Evolutionary conservation across 2,329 filamentous ascomycete genomes (phyloP), one percentile per base, ranked within the genome.

Genomic region (Lecanosticta acicola): DNA sequence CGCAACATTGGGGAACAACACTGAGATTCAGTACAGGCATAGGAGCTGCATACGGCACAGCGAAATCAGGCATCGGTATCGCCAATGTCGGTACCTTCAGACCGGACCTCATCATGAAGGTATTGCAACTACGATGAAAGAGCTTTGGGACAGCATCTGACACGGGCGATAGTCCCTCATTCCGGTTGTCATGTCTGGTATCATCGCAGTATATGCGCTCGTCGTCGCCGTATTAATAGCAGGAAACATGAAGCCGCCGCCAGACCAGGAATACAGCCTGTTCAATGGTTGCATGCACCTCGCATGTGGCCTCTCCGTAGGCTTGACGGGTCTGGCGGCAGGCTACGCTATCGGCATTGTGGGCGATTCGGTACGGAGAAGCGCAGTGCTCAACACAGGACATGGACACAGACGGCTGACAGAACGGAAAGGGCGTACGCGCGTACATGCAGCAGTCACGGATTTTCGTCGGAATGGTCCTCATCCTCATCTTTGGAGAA

Each of bases 401-500:
- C 36, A 48, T 33, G 21, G 3, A 35, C 17, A 13, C 16, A 33
- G 17, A 45, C 10, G 37, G 32, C 37, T 45, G 32, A 45, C 36
- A 34, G 20, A 39, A 29, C 26, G 29, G 19, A 48, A 43, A 80
- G 77, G 80, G 93, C 50, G 91, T 97, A 43, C 83, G 93, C 59
- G 83, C 89, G 46, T 97, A 94, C 73, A 95, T 98, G 89, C 81
- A 88, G 62, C 93, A 98, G 70, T 94, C 87, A 40, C 81, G 91
- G 54, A 85, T 98, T 56, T 98, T 96, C 60, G 93, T 98, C 40
- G 93, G 93, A 68, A 97, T 97, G 93, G 91, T 98, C 38, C 73
- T 98, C 61, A 97, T 97, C 59, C 78, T 97, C 54, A 98, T 98
- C 79, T 98, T 98, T 66, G 93, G 88, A 46, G 93, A 98, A 76